Evolutionary conservation across 2,329 filamentous ascomycete genomes (phyloP), one percentile per base, ranked within the genome.

Genomic region (Cephalotrichum gorgonifer): DNA sequence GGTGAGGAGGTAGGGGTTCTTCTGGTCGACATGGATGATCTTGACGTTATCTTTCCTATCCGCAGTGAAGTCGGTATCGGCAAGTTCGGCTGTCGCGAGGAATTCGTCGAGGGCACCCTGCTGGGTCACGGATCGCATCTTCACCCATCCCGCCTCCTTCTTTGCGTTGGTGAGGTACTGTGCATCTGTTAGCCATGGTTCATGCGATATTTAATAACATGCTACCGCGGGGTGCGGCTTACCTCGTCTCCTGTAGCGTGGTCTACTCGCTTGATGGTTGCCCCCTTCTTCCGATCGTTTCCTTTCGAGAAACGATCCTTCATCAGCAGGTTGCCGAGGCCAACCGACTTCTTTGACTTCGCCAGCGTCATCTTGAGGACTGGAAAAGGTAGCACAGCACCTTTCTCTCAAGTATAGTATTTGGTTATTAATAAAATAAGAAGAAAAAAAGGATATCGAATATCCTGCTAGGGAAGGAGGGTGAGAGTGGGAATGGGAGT

Each of bases 11-110:
- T 91, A 98, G 0, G 93, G 93, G 65, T 98, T 98, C 71, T 86
- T 88, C 70, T 96, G 90, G 65, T 96, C 89, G 56, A 84, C 85
- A 65, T 98, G 93, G 57, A 98, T 96, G 63, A 98, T 96, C 73
- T 96, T 96, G 68, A 97, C 86, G 62, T 94, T 97, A 70, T 91
- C 97, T 80, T 95, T 86, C 77, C 97, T 97, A 73, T 97, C 90
- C 26, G 93, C 94, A 1, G 91, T 97, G 67, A 98, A 98, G 64
- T 98, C 93, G 56, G 93, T 98, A 55, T 89, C 91, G n/a, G 93
- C 93, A 57, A 98, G 74, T 70, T 97, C 90, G 54, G 93, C 94
- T 2, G 93, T 98, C 50, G 86, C 87, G 55, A 98, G 73, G 66
- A 98, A 98, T 67, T 98, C 93, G 66, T 98, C 93, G 53, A 98